phyloP scores from a whole-genome alignment of 2,329 filamentous ascomycete genomes.

The Botrytis paeoniae region DNA sequence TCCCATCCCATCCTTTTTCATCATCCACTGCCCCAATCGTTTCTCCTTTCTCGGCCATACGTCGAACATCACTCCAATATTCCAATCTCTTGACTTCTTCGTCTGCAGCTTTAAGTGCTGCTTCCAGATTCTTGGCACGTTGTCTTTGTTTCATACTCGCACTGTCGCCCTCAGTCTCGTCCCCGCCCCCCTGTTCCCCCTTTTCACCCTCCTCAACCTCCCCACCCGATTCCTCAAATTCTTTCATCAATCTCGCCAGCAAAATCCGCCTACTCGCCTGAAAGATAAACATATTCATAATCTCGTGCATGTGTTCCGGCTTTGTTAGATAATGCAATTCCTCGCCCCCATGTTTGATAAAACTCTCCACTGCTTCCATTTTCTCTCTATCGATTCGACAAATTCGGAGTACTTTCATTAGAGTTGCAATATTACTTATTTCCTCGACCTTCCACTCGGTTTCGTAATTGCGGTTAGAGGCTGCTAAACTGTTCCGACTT shows the following conservation, averaged over 20 bases:
- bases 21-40: constrained; percentile 35
- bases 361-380: constrained; percentile 76
- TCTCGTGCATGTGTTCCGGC: constrained; percentile 70
- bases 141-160: constrained; percentile 35
- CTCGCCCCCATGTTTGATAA: constrained; percentile 71
- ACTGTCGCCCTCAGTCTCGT: constrained; percentile 31
- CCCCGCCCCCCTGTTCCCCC: constrained; percentile 37
- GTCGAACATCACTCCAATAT: constrained; percentile 83
- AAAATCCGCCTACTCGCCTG: constrained; percentile 81
- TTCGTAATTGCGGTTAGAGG: constrained; percentile 33
- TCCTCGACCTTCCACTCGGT: constrained; percentile 53
- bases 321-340: constrained; percentile 70
- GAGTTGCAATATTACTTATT: constrained; percentile 53
- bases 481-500: constrained; percentile 34
- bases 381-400: constrained; percentile 88
- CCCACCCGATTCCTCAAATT: constrained; percentile 53
- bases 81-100: constrained; percentile 77
- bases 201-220: constrained; percentile 43
- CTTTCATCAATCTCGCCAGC: constrained; percentile 65
- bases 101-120: constrained; percentile 72
- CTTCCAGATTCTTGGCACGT: constrained; percentile 66
- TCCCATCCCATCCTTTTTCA: constrained; percentile 33
- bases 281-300: constrained; percentile 85
- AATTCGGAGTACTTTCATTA: constrained; percentile 65
- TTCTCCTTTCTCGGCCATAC: constrained; percentile 54